phyloP scores from a whole-genome alignment of 768 basidiomycete genomes.

The Pleurotus tuoliensis region DNA sequence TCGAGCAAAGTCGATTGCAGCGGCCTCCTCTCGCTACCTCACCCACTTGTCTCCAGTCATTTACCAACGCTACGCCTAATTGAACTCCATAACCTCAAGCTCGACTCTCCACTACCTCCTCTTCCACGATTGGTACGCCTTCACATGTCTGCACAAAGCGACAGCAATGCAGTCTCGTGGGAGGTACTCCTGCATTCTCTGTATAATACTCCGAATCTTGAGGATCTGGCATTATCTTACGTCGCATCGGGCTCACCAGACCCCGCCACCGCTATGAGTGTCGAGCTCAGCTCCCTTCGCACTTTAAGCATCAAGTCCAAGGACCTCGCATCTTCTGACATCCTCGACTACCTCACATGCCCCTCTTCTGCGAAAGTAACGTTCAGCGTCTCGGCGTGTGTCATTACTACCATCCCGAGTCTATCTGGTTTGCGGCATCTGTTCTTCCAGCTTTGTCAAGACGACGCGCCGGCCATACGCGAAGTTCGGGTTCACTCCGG shows the following conservation, averaged over 20 bases:
- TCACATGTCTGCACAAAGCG: not conserved
- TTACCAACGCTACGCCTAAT: not conserved
- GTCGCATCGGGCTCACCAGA: not conserved
- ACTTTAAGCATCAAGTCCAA: not conserved
- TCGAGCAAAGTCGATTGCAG: not conserved
- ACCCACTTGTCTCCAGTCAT: not conserved
- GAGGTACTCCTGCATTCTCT: not conserved
- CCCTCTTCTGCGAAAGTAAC: not conserved
- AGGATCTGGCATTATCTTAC: not conserved
- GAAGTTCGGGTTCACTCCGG: not conserved
- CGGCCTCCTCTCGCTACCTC: not conserved
- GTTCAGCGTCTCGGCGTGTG: not conserved
- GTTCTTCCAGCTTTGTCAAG: not conserved
- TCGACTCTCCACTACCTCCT: not conserved
- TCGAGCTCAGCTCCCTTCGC: not conserved
- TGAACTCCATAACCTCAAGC: not conserved
- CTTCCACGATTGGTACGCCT: not conserved
- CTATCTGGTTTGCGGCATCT: not conserved
- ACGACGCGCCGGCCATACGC: not conserved
- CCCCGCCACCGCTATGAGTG: not conserved
- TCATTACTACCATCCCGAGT: not conserved
- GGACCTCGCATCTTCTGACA: not conserved
- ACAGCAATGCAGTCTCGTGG: not conserved
- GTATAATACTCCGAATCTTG: not conserved
- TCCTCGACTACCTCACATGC: not conserved